Conservation (phyloP, 1,284 basidiomycete genomes). For the Boletus coffeatus region DNA sequence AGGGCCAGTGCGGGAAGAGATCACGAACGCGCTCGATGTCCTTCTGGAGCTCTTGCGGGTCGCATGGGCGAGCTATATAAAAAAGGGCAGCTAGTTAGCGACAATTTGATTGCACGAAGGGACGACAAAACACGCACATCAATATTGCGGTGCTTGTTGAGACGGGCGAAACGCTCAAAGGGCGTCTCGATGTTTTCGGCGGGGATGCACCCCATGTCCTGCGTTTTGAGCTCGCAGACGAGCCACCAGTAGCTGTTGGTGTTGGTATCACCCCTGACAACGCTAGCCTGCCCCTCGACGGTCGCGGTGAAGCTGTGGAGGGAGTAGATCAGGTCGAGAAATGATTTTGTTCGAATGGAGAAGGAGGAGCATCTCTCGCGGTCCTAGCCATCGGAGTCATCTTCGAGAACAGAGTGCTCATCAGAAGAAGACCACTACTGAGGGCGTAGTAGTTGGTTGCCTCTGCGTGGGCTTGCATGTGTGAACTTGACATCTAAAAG, state of each 20-base stretch:
- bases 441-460: slow-evolving; percentile 36
- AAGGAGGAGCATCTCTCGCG: slow-evolving; percentile 58
- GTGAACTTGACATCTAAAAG: slow-evolving; percentile 46
- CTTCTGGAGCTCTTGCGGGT: slow-evolving; percentile 66
- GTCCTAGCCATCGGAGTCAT: slow-evolving; percentile 69
- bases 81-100: neutral
- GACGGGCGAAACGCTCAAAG: slow-evolving; percentile 88
- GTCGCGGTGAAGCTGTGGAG: slow-evolving; percentile 93
- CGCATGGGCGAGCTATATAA: slow-evolving; percentile 60
- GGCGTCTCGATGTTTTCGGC: slow-evolving; percentile 99
- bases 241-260: slow-evolving; percentile 99
- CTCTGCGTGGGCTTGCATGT: slow-evolving; percentile 55
- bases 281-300: slow-evolving; percentile 94
- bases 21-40: slow-evolving; percentile 47
- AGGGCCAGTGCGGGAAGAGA: slow-evolving; percentile 44
- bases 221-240: slow-evolving; percentile 92
- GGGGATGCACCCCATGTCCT: slow-evolving; percentile 99
- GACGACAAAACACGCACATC: slow-evolving; percentile 57
- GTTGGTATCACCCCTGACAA: slow-evolving; percentile 95
- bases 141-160: slow-evolving; percentile 98
- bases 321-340: slow-evolving; percentile 78
- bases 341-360: slow-evolving; percentile 88
- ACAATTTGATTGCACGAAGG: neutral
- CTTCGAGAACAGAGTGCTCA: slow-evolving; percentile 72
- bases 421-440: slow-evolving; percentile 50